Evolutionary conservation across 192 early-diverging fungal genomes (phyloP).

Genomic region (Rhizoclosmatium globosum): DNA sequence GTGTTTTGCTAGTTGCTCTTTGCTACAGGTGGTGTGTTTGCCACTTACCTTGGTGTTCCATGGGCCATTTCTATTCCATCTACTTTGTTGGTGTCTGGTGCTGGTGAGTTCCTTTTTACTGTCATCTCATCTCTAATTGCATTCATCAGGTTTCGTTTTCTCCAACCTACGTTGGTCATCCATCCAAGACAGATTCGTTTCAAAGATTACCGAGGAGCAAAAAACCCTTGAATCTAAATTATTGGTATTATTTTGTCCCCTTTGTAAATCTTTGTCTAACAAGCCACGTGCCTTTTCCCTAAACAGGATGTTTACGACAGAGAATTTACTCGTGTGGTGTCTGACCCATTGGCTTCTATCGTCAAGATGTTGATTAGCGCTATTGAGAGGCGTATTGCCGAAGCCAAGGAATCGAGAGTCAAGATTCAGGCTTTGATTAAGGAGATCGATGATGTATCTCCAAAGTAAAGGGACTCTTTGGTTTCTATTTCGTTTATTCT

Average conservation of each 20-base stretch:
- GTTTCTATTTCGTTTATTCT: too few species aligned
- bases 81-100: slow-evolving; percentile 29
- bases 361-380: slow-evolving; percentile 43
- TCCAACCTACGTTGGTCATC: slow-evolving; percentile 43
- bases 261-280: background rate
- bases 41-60: slow-evolving; percentile 50
- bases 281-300: too few species aligned
- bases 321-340: slow-evolving; percentile 49
- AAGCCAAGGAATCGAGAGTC: slow-evolving; percentile 22
- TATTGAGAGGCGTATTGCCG: slow-evolving; percentile 22
- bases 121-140: background rate
- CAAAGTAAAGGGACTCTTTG: background rate
- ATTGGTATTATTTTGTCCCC: slow-evolving; percentile 8
- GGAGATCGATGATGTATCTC: slow-evolving; percentile 13
- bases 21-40: slow-evolving; percentile 33
- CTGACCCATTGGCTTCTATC: slow-evolving; percentile 41
- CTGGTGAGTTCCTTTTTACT: slow-evolving; percentile 21
- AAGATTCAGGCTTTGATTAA: slow-evolving; percentile 29
- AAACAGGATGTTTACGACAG: slow-evolving; percentile 43
- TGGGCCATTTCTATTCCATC: slow-evolving; percentile 46
- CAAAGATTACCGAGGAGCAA: slow-evolving; percentile 40
- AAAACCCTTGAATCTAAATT: slow-evolving; percentile 46
- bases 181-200: slow-evolving; percentile 41
- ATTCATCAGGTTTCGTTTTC: slow-evolving; percentile 40
- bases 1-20: slow-evolving; percentile 17